Base-by-base conservation (phyloP, 2,329 filamentous ascomycete genomes). In the Didymella pinodella region DNA sequence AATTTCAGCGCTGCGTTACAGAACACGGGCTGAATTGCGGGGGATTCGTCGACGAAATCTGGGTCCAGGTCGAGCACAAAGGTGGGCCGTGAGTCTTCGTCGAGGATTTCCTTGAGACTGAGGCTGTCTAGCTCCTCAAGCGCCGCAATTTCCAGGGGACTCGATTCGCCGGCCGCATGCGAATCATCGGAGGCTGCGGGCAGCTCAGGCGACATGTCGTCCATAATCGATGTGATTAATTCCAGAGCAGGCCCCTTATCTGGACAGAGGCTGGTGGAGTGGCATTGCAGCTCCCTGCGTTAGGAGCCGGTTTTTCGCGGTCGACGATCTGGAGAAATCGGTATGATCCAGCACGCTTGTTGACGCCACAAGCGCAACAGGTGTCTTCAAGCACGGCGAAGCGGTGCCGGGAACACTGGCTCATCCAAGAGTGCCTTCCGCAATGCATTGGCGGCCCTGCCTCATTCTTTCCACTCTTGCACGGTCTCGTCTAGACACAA, bases 1-100 rank as follows among this genome's bases (percentile, higher is more conserved):
- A 65, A 43, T 18, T 66, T 65, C n/a, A 76, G 63, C 8, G 73
- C 72, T 0, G 65, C 50, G 55, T 75, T 76, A 53, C 65, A 73
- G 41, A 75, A 74, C 7, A 73, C 58, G 1, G 74, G 70, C n/a
- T 57, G 63, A 25, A 75, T 64, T 16, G 47, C 43, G n/a, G 45
- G 29, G 18, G 31, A 14, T 10, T 49, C 64, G n/a, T 61, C 54
- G 1, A 68, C 28, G 38, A 62, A 67, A 50, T 75, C 71, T 7
- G 70, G 67, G 48, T 74, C 70, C 16, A 73, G 65, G 49, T 75
- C 71, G 7, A 76, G 53, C 10, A 76, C 51, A 36, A 76, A 75
- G 2, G 67, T 74, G 7, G 74, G 74, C 8, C 74, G 66, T 12
- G 65, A 66, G 62, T 76, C 73, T 44, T 66, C 62, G 46, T 76